Evolutionary conservation across 163 green algal genomes (phyloP).

Genomic region (Chlamydomonas reinhardtii): DNA sequence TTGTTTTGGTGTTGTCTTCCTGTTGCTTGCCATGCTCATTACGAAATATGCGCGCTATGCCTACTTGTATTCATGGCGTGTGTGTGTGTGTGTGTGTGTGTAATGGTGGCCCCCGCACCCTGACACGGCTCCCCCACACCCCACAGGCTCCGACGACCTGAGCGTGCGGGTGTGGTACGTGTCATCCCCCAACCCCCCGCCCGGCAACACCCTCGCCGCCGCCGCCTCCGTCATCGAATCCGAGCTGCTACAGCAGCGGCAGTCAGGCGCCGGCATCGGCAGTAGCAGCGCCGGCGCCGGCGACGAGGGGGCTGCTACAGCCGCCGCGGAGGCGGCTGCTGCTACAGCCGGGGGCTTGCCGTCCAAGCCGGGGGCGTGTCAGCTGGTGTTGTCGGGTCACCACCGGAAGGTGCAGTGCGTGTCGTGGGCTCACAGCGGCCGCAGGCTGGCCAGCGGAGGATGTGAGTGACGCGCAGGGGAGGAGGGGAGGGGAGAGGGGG

Average conservation of each 20-base stretch:
- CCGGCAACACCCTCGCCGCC: neutral
- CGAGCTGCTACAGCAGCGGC: neutral
- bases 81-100: no score
- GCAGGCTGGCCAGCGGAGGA: constrained; percentile 21
- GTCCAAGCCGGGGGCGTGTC: neutral
- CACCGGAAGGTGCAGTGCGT: constrained; percentile 43
- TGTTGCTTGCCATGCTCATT: no score
- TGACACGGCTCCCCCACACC: no score
- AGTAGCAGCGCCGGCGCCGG: neutral
- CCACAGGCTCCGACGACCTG: constrained; percentile 46
- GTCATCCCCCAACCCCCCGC: neutral
- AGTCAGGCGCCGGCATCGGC: neutral
- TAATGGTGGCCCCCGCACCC: no score
- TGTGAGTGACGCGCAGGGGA: constrained; percentile 16
- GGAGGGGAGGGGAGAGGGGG: neutral
- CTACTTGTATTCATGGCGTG: no score
- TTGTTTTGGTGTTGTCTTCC: no score
- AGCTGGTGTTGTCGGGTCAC: constrained; percentile 29
- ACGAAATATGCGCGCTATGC: no score
- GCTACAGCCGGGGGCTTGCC: neutral
- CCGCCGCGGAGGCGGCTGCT: neutral
- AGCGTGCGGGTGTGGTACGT: constrained; percentile 38
- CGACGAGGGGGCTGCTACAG: neutral
- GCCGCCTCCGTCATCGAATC: neutral
- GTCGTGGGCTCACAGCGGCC: constrained; percentile 26